phyloP scores from a whole-genome alignment of 192 early-diverging fungal genomes.

The Entomortierella parvispora region DNA sequence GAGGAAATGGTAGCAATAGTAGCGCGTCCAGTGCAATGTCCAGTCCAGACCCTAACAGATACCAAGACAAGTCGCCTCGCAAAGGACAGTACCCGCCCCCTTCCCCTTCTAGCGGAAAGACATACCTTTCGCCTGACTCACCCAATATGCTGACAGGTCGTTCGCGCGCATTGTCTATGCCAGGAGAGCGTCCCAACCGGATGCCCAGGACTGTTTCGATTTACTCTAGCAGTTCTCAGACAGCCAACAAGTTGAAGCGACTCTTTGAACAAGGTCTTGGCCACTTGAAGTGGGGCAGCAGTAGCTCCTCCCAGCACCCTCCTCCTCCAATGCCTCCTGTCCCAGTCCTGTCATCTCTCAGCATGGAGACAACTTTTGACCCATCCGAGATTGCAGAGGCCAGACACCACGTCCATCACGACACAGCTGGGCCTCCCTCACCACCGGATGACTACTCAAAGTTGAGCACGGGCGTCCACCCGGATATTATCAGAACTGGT shows the following conservation, averaged over 20 bases:
- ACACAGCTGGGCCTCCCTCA: no score
- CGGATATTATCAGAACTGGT: no score
- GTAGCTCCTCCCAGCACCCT: no score
- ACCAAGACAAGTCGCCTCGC: constrained; percentile 5
- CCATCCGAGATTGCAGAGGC: background rate
- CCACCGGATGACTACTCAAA: no score
- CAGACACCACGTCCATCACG: no score
- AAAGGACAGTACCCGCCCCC: background rate
- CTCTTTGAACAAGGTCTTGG: constrained; percentile 44
- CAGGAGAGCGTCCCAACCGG: constrained; percentile 33
- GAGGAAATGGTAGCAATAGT: background rate
- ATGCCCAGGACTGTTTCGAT: constrained; percentile 48
- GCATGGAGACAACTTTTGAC: background rate
- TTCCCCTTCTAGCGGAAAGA: no score
- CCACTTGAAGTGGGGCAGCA: constrained; percentile 27
- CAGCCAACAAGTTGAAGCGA: constrained; percentile 28
- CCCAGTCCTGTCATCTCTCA: background rate
- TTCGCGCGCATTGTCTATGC: constrained; percentile 43
- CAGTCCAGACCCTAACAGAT: constrained; percentile 32
- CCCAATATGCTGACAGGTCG: background rate
- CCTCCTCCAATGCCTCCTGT: background rate
- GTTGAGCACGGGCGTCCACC: no score
- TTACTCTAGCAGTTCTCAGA: constrained; percentile 48
- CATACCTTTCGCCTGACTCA: constrained; percentile 15
- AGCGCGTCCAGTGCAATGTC: constrained; percentile 21